A percentile compares a stretch with the other conserved stretches of the same genome.
These are phyloP conservation scores for Miscanthus lutarioriparius DNA, from an alignment of 176 grass and related monocot genomes.

Conservation along the genomic window DNA sequence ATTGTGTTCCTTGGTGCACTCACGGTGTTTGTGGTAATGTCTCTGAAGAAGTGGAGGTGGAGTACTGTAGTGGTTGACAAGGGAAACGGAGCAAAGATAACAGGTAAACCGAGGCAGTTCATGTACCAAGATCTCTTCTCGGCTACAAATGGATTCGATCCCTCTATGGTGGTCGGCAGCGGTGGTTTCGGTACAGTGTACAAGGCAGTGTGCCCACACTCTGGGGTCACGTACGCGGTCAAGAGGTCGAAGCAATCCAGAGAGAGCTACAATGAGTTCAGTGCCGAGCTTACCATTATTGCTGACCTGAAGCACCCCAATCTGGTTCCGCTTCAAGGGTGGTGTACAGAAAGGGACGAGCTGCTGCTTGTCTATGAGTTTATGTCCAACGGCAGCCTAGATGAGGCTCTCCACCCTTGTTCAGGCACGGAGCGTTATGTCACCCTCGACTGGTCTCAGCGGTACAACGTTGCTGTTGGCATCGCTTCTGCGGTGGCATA, in stretches of 20 bases:
- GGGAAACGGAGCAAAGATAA: neutral
- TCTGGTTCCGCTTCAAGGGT: constrained; percentile 59
- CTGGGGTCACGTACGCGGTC: constrained; percentile 45
- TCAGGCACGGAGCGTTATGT: neutral
- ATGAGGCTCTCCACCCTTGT: constrained; percentile 47
- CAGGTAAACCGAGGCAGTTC: constrained; percentile 39
- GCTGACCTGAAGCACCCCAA: constrained; percentile 51
- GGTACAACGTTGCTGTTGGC: constrained; percentile 51
- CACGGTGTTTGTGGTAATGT: constrained; percentile 46
- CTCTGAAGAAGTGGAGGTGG: constrained; percentile 32
- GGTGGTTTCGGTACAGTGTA: constrained; percentile 52
- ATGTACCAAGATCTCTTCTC: constrained; percentile 46
- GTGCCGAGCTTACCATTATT: constrained; percentile 49
- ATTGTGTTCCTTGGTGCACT: constrained; percentile 25
- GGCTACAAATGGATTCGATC: constrained; percentile 46
- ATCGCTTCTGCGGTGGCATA: constrained; percentile 45
- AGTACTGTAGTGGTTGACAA: neutral
- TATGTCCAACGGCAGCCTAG: constrained; percentile 55
- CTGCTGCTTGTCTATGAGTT: constrained; percentile 60
- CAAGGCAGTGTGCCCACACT: constrained; percentile 34
- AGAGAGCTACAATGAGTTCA: constrained; percentile 51
- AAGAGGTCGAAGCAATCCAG: constrained; percentile 48
- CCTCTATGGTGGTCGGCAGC: constrained; percentile 42
- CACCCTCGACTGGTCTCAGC: constrained; percentile 35
- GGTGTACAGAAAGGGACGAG: constrained; percentile 51